Evolutionary conservation across 2,329 filamentous ascomycete genomes (phyloP), one percentile per base, ranked within the genome.

Genomic region (Fusarium tjaetaba): DNA sequence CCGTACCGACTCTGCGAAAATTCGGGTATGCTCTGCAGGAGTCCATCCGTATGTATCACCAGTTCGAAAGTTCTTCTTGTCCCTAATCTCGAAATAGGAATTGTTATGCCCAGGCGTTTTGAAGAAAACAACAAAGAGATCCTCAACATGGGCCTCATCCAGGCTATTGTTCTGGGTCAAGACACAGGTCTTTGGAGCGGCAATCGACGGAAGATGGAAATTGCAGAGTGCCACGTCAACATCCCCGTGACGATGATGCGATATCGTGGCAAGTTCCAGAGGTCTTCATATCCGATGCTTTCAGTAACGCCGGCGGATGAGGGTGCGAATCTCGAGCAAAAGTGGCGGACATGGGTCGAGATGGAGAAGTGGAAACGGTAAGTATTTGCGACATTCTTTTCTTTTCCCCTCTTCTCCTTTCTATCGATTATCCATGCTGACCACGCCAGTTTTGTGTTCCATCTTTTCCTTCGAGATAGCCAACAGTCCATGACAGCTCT

Each of bases 401-500:
- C n/a, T 36, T 52, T 52, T 38, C 36, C 16, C 24, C 11, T 26
- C n/a, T 26, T 45, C 42, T 45, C 20, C 45, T 52, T 14, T 20
- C 11, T 55, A 16, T n/a, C 14, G 18, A 28, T 55, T 30, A 41
- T 41, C 34, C 51, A 38, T 70, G 55, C 72, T 75, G 61, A 72
- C 56, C 45, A 58, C 41, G 18, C 71, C 46, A 88, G 88, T 41
- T 87, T 94, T 5, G 88, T 89, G 7, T 90, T 92, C 67, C 90
- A 92, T 76, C 83, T 89, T 20, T 92, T 92, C 72, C 81, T 91
- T 10, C 87, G 91, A 64, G 92, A 94, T 75, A 86, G 90, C 0
- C 90, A 93, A 68, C 86, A 88, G 8, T 93, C 92, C 5, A 91
- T 94, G 83, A 89, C 90, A 3, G 85, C 92, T 8, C 84, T 92